Evolutionary conservation across 257 asterid species (phyloP).

Genomic region (Fraxinus pennsylvanica): DNA sequence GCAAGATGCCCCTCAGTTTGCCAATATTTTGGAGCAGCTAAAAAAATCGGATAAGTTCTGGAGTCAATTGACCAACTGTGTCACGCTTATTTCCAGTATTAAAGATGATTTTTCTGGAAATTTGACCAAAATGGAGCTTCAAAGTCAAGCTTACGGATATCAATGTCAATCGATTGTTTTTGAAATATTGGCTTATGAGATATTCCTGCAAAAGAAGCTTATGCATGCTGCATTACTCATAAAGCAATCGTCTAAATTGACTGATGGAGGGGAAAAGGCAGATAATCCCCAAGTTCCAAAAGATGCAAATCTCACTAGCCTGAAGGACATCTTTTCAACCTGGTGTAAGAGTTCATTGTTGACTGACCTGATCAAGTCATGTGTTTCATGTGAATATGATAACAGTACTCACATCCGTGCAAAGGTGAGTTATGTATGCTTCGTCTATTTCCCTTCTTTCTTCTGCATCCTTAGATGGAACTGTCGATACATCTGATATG

Average conservation of each 20-base stretch:
- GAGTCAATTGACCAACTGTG: conserved; percentile 59
- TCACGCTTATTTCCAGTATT: conserved; percentile 37
- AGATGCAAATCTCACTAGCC: conserved; percentile 37
- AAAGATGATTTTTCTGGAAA: conserved; percentile 39
- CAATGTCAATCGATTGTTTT: conserved; percentile 55
- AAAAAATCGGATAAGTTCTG: conserved; percentile 67
- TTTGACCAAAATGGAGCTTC: conserved; percentile 43
- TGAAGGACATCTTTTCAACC: conserved; percentile 57
- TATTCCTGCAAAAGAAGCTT: conserved; percentile 75
- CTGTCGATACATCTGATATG: neutral
- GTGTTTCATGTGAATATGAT: conserved; percentile 62
- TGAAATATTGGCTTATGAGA: conserved; percentile 76
- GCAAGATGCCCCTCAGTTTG: conserved; percentile 90
- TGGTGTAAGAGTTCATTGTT: conserved; percentile 58
- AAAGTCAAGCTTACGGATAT: conserved; percentile 48
- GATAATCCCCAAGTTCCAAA: conserved; percentile 30
- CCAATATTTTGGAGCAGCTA: conserved; percentile 61
- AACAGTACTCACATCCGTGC: conserved; percentile 45
- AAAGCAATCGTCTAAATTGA: conserved; percentile 46
- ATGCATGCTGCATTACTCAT: conserved; percentile 49
- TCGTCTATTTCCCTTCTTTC: conserved; percentile 17
- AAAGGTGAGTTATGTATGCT: conserved; percentile 53
- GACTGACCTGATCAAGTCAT: conserved; percentile 68
- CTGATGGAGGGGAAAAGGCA: conserved; percentile 37
- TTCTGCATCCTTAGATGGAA: conserved; percentile 7